Evolutionary conservation across 2,329 filamentous ascomycete species (phyloP).

Genomic region (Ceratocystis huliohia): DNA sequence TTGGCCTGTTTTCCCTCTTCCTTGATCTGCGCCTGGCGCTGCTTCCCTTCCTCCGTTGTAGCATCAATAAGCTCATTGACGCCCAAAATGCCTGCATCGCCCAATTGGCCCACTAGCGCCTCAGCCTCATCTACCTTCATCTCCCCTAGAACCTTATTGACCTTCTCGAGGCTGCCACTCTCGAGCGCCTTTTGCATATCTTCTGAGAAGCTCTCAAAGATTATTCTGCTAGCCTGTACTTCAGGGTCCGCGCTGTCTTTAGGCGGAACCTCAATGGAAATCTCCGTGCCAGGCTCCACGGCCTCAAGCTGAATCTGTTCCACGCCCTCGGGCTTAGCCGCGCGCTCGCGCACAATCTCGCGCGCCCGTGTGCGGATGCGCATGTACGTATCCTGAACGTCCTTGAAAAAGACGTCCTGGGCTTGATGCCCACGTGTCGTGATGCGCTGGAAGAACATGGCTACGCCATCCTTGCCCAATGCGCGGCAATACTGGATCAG

Average conservation of each 20-base stretch:
- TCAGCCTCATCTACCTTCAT: conserved; percentile 85
- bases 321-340: conserved; percentile 47
- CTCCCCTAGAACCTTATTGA: conserved; percentile 53
- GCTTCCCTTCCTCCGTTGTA: conserved; percentile 74
- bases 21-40: conserved; percentile 64
- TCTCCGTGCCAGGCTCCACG: conserved; percentile 82
- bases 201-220: conserved; percentile 74
- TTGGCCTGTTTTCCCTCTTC: conserved; percentile 30
- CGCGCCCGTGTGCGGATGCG: conserved; percentile 65
- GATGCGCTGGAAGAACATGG: conserved; percentile 91
- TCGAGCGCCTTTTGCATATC: conserved; percentile 73
- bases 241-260: conserved; percentile 53
- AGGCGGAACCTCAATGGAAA: conserved; percentile 73
- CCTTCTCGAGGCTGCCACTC: conserved; percentile 65
- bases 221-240: conserved; percentile 50
- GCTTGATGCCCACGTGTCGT: conserved; percentile 83
- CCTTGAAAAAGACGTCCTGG: conserved; percentile 78
- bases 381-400: conserved; percentile 77
- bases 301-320: conserved; percentile 98
- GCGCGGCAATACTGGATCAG: conserved; percentile 90
- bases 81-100: conserved; percentile 77
- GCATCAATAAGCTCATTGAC: conserved; percentile 89
- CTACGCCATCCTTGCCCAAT: conserved; percentile 75
- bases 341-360: conserved; percentile 51
- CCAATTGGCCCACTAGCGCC: conserved; percentile 65